Conservation (phyloP, 129 eudicot species). For the Artemisia annua region DNA sequence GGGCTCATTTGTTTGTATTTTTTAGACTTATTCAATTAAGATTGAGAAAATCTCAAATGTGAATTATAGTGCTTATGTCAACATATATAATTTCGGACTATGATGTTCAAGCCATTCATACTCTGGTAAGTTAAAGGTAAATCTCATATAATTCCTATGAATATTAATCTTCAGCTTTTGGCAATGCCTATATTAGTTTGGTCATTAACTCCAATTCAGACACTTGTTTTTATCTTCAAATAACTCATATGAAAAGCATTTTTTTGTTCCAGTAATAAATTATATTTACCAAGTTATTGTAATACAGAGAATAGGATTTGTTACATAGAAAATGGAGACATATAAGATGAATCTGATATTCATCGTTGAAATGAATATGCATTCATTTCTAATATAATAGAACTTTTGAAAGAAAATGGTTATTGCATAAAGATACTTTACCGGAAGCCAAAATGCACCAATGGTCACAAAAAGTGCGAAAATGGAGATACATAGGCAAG, state of each 20-base stretch:
- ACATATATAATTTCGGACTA: neutral
- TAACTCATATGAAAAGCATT: neutral
- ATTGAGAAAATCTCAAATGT: neutral
- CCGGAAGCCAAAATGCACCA: constrained; percentile 77
- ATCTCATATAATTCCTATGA: neutral
- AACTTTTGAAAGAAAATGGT: neutral
- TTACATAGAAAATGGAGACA: neutral
- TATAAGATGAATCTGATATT: neutral
- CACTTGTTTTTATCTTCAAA: neutral
- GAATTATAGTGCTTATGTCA: neutral
- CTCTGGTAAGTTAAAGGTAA: neutral
- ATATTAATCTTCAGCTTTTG: neutral
- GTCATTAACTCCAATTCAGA: neutral
- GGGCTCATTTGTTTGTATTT: too few relatives aligned
- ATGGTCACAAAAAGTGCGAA: constrained; percentile 57
- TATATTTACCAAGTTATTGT: too few relatives aligned
- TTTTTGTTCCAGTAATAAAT: constrained; percentile 2
- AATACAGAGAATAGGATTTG: too few relatives aligned
- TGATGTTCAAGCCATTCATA: neutral
- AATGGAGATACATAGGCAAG: constrained; percentile 68
- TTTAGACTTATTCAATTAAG: too few relatives aligned
- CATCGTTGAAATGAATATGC: neutral
- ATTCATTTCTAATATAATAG: neutral
- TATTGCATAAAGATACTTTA: constrained; percentile 32
- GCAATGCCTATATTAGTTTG: neutral